Conservation (phyloP, 2,329 filamentous ascomycete genomes). For the Magnaporthiopsis rhizophila region DNA sequence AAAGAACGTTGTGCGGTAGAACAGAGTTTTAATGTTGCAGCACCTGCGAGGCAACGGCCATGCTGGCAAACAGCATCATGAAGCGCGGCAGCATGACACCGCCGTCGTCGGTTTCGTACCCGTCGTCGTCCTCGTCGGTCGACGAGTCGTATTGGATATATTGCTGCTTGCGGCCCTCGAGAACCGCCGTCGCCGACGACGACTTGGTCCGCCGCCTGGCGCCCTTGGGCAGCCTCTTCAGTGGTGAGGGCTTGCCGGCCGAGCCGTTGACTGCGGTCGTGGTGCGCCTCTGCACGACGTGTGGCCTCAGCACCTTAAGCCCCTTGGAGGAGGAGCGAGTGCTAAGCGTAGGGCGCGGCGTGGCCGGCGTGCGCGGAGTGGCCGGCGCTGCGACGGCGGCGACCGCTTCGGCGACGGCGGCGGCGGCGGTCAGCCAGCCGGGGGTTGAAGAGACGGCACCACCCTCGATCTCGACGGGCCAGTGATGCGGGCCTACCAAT, state of each 20-base stretch:
- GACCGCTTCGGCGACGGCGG: not conserved
- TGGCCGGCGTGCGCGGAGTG: not conserved
- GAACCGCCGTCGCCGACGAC: constrained; percentile 6
- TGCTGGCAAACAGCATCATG: constrained; percentile 22
- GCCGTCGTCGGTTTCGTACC: not conserved
- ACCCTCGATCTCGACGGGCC: constrained; percentile 12
- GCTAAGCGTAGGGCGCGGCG: not conserved
- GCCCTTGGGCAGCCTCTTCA: constrained; percentile 7
- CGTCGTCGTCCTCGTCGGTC: constrained; percentile 1
- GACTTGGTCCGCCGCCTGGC: constrained; percentile 7
- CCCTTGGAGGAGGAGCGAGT: not conserved
- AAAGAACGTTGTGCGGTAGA: not conserved
- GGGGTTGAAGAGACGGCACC: not conserved
- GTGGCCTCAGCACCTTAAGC: not conserved
- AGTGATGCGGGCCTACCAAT: constrained; percentile 17
- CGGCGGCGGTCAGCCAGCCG: not conserved
- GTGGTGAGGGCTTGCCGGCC: not conserved
- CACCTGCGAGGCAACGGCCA: constrained; percentile 18
- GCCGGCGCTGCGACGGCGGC: not conserved
- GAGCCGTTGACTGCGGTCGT: constrained; percentile 5
- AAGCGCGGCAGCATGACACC: constrained; percentile 17
- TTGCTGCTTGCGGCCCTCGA: constrained; percentile 4
- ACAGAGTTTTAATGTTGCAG: constrained; percentile 8
- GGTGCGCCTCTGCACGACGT: constrained; percentile 5
- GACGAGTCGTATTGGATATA: not conserved